phyloP scores from a whole-genome alignment of 768 basidiomycete genomes.

The Suillus americanus region DNA sequence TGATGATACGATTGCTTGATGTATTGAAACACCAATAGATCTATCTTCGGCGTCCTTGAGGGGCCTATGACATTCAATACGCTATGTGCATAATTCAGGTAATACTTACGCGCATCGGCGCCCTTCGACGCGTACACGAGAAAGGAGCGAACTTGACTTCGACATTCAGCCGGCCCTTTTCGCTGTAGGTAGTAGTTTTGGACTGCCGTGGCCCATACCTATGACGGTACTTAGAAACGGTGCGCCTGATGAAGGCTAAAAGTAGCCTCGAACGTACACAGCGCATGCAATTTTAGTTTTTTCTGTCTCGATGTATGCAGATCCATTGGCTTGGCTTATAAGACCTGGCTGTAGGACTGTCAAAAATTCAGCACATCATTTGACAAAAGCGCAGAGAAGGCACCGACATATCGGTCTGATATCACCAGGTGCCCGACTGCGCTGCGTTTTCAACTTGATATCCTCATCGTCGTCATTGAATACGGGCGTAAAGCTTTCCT shows the following conservation, averaged over 20 bases:
- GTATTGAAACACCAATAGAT: conserved; percentile 77
- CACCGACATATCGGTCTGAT: conserved; percentile 82
- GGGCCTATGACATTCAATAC: conserved; percentile 5
- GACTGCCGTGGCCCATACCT: conserved; percentile 88
- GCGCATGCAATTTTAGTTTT: conserved; percentile 94
- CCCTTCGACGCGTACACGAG: conserved; percentile 72
- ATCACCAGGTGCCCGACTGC: conserved; percentile 55
- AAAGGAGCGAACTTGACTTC: conserved; percentile 98
- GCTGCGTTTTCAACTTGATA: conserved; percentile 22
- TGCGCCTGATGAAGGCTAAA: conserved; percentile 9
- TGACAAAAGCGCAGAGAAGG: conserved; percentile 6
- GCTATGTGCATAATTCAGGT: background rate
- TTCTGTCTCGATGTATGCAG: conserved; percentile 93
- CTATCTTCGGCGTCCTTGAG: conserved; percentile 91
- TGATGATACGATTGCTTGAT: conserved; percentile 82
- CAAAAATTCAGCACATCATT: conserved; percentile 10
- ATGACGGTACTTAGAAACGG: background rate
- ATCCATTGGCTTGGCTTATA: conserved; percentile 92
- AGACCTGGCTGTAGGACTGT: conserved; percentile 88
- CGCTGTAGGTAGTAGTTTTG: conserved; percentile 77
- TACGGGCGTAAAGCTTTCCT: conserved; percentile 69
- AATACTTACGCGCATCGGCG: conserved; percentile 78
- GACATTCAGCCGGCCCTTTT: conserved; percentile 86
- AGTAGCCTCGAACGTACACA: conserved; percentile 58
- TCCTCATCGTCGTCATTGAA: conserved; percentile 44